Conservation (phyloP, 192 early-diverging fungal genomes). For the Podochytrium sp. region DNA sequence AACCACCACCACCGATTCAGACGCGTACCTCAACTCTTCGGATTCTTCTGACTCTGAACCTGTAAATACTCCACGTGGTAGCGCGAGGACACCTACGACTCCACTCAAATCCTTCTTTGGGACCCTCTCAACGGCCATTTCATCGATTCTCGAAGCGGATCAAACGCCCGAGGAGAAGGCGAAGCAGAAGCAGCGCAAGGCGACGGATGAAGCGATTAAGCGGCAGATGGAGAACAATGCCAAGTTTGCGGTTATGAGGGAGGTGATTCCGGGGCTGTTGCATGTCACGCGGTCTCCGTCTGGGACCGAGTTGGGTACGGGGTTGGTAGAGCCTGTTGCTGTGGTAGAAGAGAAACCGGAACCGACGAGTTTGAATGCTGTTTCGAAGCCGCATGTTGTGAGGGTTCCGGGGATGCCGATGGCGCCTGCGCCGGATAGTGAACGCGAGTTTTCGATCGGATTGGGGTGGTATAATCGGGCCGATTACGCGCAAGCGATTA, state of each 20-base stretch:
- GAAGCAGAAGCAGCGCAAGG: background rate
- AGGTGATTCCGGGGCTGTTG: background rate
- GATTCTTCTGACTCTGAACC: too few relatives aligned
- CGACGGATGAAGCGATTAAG: constrained; percentile 1
- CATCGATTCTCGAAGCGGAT: constrained; percentile 14
- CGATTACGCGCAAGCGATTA: background rate
- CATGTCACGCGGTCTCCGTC: too few relatives aligned
- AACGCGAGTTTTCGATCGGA: constrained; percentile 13
- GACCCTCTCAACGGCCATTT: background rate
- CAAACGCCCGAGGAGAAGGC: constrained; percentile 13
- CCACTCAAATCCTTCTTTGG: background rate
- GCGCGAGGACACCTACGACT: too few relatives aligned
- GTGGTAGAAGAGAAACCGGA: too few relatives aligned
- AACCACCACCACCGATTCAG: too few relatives aligned
- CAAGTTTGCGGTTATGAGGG: constrained; percentile 6
- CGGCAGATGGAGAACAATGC: constrained; percentile 22
- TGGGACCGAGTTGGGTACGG: too few relatives aligned
- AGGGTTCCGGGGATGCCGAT: background rate
- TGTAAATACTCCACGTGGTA: too few relatives aligned
- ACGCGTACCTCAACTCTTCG: too few relatives aligned
- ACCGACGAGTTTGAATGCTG: background rate
- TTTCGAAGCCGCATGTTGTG: background rate
- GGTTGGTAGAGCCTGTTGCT: background rate
- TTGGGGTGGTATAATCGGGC: background rate
- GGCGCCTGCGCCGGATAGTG: background rate